A percentile compares a stretch with the other conserved stretches of the same genome.
Conservation (phyloP, 345 rosid species). For the Nasturtium officinale region DNA sequence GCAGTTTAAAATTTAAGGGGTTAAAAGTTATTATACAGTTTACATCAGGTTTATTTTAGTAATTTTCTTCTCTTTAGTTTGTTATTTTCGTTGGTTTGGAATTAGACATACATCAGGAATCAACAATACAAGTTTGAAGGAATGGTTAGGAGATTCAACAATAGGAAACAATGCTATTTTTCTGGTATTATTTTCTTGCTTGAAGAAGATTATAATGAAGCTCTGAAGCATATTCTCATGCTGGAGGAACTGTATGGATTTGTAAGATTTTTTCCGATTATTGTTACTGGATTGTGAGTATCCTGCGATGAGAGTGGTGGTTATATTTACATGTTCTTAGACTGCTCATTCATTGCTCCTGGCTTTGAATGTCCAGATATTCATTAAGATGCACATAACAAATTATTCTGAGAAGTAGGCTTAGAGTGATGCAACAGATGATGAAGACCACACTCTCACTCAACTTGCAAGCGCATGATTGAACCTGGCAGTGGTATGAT, state of each 20-base stretch:
- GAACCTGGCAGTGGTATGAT: constrained; percentile 78
- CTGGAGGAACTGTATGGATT: constrained; percentile 84
- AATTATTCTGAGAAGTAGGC: constrained; percentile 86
- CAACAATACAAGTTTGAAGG: constrained; percentile 71
- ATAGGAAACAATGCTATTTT: constrained; percentile 63
- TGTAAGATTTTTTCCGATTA: constrained; percentile 48
- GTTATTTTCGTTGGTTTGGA: background rate
- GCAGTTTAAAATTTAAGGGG: background rate
- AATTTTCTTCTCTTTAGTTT: background rate
- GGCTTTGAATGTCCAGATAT: constrained; percentile 81
- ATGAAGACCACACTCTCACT: constrained; percentile 93
- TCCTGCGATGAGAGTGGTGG: background rate
- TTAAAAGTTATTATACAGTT: background rate
- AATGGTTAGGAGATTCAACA: constrained; percentile 76
- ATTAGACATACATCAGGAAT: constrained; percentile 63
- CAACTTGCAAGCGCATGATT: constrained; percentile 91
- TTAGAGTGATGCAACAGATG: constrained; percentile 86
- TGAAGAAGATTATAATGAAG: constrained; percentile 78
- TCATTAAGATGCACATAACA: constrained; percentile 84
- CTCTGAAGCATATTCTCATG: constrained; percentile 78
- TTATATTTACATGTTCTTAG: background rate
- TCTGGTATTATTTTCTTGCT: constrained; percentile 77
- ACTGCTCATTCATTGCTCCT: background rate
- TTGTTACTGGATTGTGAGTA: no score
- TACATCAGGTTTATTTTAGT: background rate